Evolutionary conservation across 2,329 filamentous ascomycete species (phyloP), one percentile per base, ranked within the genome.

Genomic region (Alternaria solani): DNA sequence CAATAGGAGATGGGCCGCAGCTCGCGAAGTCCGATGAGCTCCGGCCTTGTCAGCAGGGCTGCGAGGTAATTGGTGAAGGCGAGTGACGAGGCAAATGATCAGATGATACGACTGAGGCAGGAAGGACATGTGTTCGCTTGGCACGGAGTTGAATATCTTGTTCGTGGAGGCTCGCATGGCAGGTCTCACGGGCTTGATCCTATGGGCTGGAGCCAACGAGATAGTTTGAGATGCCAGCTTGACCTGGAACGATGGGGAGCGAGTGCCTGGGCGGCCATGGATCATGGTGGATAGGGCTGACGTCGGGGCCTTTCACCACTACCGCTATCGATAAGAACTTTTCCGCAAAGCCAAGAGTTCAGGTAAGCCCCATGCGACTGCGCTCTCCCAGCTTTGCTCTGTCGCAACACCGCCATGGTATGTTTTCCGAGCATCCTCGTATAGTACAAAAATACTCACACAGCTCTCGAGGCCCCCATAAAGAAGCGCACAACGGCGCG

Each of bases 401-500:
- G 9, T 32, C 26, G n/a, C 46, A 42, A 46, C 18, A 54, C 44
- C 38, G 23, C 38, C 46, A 67, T 67, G 65, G 65, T 67, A 64
- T 41, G 49, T 47, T 41, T 48, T 26, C 32, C 20, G 14, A 16
- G 9, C 46, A 46, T n/a, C 26, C 32, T 8, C 11, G 11, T 16
- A 34, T 20, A 36, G 11, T 30, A 4, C 3, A 41, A 2, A 8
- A 23, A 12, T 38, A n/a, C 20, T 26, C n/a, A 48, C 4, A 51
- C 12, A n/a, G 12, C 16, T 28, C 11, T 47, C 6, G 32, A 78
- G 76, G 76, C 76, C 4, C 76, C 76, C 1, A 73, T 73, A 32
- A 78, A 76, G 62, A 79, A 78, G 62, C 77, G 76, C 55, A 73
- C 71, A 25, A 75, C 75, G 5, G 69, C 72, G 52, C 76, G 77